Evolutionary conservation across 164 flowering plant species (phyloP), one percentile per base, ranked within the genome.

Genomic region (Berberis vulgaris): DNA sequence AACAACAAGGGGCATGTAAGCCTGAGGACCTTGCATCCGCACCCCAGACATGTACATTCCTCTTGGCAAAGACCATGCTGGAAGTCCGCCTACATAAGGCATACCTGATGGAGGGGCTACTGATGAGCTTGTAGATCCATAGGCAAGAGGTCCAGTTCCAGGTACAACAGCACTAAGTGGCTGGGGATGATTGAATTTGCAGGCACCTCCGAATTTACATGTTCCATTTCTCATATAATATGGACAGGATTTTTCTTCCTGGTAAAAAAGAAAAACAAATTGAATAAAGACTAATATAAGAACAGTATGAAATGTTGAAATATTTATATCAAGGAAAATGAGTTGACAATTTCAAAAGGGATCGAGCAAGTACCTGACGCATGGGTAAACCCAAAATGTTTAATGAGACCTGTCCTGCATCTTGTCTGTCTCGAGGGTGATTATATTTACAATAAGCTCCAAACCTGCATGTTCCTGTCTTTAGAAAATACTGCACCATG

Each of bases 181-280:
- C 72, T 82, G 84, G 2, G 92, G 96, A 78, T 90, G 97, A 71
- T 86, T 74, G 62, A 86, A 90, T 72, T 87, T 90, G 83, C 97
- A 90, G 43, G 90, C 84, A 70, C 68, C 59, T 72, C 92, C 96
- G 81, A 78, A 88, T 68, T 86, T 88, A 64, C 96, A 88, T 3
- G 71, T 59, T 56, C 96, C 89, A 55, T 81, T 86, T 42, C 83
- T 73, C 86, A 88, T 74, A 77, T 86, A 88, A 73, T 74, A 78
- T 41, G 81, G 79, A 57, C 89, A 88, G 1, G 89, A 42, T 70
- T 74, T 84, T 67, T 82, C 92, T 69, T 81, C 91, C 96, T 88
- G 77, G 43, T 39, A 62, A 62, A 12, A 41, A 64, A 53, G 54
- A 50, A 3, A 61, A 55, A 43, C 40, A 43, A 62, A 41, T 54